Conservation (phyloP, 2,329 filamentous ascomycete genomes). For the Trichoderma simmonsii region DNA sequence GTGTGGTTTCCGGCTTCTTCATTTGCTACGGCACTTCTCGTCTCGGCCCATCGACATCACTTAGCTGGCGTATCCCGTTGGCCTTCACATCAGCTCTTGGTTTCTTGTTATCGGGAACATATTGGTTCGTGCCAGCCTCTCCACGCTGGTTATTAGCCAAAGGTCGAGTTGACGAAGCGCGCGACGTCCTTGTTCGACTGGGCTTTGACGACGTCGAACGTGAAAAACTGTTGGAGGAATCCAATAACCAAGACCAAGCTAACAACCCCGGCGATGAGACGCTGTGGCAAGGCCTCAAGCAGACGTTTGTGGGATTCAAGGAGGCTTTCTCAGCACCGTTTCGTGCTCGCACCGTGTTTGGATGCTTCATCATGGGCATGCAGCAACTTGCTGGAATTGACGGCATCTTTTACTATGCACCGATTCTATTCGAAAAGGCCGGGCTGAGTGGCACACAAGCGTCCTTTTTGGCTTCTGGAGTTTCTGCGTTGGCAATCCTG, state of each 20-base stretch:
- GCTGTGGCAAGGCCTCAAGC: conserved; percentile 27
- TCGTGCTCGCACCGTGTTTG: conserved; percentile 47
- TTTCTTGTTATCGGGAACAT: conserved; percentile 28
- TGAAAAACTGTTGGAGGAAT: conserved; percentile 36
- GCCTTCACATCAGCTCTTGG: conserved; percentile 37
- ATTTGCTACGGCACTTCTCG: conserved; percentile 55
- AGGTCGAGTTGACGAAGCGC: conserved; percentile 44
- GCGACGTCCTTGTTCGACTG: conserved; percentile 37
- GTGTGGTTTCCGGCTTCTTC: conserved; percentile 56
- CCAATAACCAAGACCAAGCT: conserved; percentile 23
- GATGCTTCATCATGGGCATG: conserved; percentile 56
- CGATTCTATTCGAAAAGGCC: conserved; percentile 57
- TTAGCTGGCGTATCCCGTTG: conserved; percentile 56
- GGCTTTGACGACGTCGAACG: conserved; percentile 43
- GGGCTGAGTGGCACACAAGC: conserved; percentile 52
- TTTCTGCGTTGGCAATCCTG: conserved; percentile 57
- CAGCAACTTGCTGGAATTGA: conserved; percentile 61
- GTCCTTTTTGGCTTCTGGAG: conserved; percentile 56
- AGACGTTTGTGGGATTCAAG: conserved; percentile 32
- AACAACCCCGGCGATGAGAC: conserved; percentile 23
- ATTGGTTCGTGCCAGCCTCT: conserved; percentile 45
- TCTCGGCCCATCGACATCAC: conserved; percentile 41
- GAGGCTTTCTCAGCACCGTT: conserved; percentile 37
- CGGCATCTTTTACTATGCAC: conserved; percentile 60
- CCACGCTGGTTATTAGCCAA: conserved; percentile 54